phyloP scores from a whole-genome alignment of 2,329 filamentous ascomycete genomes.

The Fusarium foetens region DNA sequence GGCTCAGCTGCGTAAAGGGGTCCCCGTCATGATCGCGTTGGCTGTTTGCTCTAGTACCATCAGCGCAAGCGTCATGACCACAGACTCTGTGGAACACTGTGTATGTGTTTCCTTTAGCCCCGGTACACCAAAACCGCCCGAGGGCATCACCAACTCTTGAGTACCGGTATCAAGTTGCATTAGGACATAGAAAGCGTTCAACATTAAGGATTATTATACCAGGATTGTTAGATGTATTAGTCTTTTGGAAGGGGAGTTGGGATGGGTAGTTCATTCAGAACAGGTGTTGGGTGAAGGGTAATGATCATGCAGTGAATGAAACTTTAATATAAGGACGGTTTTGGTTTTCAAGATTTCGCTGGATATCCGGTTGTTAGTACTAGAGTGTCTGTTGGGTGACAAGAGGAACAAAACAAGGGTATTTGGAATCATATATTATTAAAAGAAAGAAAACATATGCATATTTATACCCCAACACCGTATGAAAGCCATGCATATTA shows the following conservation, averaged over 20 bases:
- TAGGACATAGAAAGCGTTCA: constrained; percentile 10
- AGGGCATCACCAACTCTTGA: constrained; percentile 6
- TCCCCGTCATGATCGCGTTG: not conserved
- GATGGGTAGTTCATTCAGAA: constrained; percentile 8
- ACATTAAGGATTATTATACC: constrained; percentile 6
- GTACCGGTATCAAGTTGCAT: constrained; percentile 12
- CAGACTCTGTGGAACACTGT: not conserved
- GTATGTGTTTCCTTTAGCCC: not conserved
- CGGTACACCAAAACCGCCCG: not conserved
- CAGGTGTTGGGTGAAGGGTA: constrained; percentile 18
- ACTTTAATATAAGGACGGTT: constrained; percentile 1
- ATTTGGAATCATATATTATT: constrained; percentile 26
- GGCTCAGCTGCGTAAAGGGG: not conserved
- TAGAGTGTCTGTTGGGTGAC: not conserved
- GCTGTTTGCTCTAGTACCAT: not conserved
- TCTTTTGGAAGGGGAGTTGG: constrained; percentile 16
- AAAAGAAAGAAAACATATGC: constrained; percentile 15
- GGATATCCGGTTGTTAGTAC: not conserved
- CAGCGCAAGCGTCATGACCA: not conserved
- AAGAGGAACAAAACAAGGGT: not conserved
- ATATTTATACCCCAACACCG: constrained; percentile 37
- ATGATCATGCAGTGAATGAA: constrained; percentile 37
- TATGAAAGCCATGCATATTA: constrained; percentile 32
- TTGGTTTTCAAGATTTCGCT: not conserved
- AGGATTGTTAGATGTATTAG: constrained; percentile 12